Evolutionary conservation across 345 rosid genomes (phyloP).

Genomic region (Camelina laxa): DNA sequence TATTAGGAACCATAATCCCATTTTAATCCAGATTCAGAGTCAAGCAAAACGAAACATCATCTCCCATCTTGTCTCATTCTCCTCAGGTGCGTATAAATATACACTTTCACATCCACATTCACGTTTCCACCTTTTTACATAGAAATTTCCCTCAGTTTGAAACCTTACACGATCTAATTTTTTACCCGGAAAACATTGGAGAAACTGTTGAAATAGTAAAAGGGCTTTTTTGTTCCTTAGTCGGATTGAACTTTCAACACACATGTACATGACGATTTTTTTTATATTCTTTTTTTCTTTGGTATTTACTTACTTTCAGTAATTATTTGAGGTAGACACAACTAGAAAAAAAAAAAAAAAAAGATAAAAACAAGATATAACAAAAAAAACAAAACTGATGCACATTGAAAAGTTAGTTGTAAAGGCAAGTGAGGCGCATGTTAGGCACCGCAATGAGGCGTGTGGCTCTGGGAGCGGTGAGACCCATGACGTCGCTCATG

Average conservation of each 20-base stretch:
- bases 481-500: conserved; percentile 82
- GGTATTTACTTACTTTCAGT: background rate
- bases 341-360: background rate
- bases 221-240: background rate
- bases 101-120: background rate
- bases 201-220: background rate
- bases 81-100: conserved; percentile 7
- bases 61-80: background rate
- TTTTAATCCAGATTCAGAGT: background rate
- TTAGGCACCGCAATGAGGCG: conserved; percentile 70
- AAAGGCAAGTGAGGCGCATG: conserved; percentile 53
- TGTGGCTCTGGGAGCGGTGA: conserved; percentile 81
- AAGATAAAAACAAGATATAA: background rate
- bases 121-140: background rate
- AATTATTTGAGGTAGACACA: background rate
- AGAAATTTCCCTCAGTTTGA: background rate
- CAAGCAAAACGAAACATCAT: background rate
- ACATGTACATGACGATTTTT: background rate
- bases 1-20: background rate
- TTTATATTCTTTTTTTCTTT: background rate
- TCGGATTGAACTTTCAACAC: background rate
- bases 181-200: background rate
- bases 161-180: background rate
- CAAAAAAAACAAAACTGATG: background rate
- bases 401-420: background rate